phyloP scores from a whole-genome alignment of 441 rosid genomes.

The Biscutella laevigata region DNA sequence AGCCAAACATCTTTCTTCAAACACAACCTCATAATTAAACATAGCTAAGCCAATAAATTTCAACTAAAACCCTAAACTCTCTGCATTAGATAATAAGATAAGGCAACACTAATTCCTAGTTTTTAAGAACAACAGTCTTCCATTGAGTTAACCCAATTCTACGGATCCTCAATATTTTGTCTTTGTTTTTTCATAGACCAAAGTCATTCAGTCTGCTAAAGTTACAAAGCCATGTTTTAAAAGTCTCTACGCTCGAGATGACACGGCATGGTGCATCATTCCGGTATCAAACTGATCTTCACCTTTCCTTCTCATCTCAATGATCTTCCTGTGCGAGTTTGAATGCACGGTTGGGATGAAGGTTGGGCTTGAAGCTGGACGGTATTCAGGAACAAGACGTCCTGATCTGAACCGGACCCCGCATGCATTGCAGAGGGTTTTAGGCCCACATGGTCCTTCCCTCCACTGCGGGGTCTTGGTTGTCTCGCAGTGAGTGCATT shows the following conservation, averaged over 20 bases:
- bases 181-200: slow-evolving; percentile 27
- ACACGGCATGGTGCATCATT: background rate
- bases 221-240: slow-evolving; percentile 3
- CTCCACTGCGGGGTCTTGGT: slow-evolving; percentile 93
- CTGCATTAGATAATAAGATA: slow-evolving; percentile 12
- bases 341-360: slow-evolving; percentile 63
- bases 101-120: slow-evolving; percentile 22
- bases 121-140: slow-evolving; percentile 21
- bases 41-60: too few species aligned
- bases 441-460: slow-evolving; percentile 85
- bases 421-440: slow-evolving; percentile 88
- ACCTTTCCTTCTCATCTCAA: slow-evolving; percentile 69
- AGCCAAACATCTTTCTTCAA: slow-evolving; percentile 15
- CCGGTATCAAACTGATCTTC: slow-evolving; percentile 6
- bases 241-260: slow-evolving; percentile 22
- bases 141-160: slow-evolving; percentile 26
- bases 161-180: slow-evolving; percentile 27
- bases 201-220: slow-evolving; percentile 22
- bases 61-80: too few species aligned
- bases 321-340: slow-evolving; percentile 70
- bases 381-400: slow-evolving; percentile 81
- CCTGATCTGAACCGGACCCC: slow-evolving; percentile 89
- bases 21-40: slow-evolving; percentile 33
- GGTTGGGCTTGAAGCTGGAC: slow-evolving; percentile 88
- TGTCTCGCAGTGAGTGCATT: slow-evolving; percentile 72